Evolutionary conservation across 768 basidiomycete genomes (phyloP).

Genomic region (Pleurotus sapidus): DNA sequence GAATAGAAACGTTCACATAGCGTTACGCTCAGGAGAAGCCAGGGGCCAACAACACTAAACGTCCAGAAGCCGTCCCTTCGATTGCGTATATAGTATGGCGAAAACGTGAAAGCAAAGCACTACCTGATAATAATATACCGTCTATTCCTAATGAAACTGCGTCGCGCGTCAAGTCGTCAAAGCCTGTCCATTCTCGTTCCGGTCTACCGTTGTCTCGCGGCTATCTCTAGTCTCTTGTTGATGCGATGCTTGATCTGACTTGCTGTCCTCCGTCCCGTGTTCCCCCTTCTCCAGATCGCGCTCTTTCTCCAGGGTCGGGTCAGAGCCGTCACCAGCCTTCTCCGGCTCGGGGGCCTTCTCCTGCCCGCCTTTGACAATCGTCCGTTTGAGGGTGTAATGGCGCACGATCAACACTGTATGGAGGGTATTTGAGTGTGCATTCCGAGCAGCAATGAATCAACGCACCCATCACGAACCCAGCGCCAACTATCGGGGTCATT

Average conservation of each 20-base stretch:
- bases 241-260: neutral
- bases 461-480: constrained; percentile 50
- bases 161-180: too few species aligned
- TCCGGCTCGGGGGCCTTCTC: constrained; percentile 19
- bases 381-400: constrained; percentile 56
- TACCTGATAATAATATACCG: too few species aligned
- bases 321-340: constrained; percentile 9
- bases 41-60: too few species aligned
- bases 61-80: too few species aligned
- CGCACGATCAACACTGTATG: constrained; percentile 51
- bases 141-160: too few species aligned
- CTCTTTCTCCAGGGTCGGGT: constrained; percentile 23
- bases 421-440: neutral
- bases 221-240: neutral
- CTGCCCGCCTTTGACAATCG: constrained; percentile 36
- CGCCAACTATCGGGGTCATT: constrained; percentile 53
- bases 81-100: too few species aligned
- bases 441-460: neutral
- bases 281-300: constrained; percentile 24
- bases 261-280: constrained; percentile 13
- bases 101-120: too few species aligned
- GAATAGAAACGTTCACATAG: too few species aligned
- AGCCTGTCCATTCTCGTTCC: neutral
- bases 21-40: too few species aligned
- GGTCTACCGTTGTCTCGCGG: neutral